These are phyloP conservation scores for Strigomonas oncopelti DNA, from an alignment of 208 protist genomes.

Conservation along the genomic window DNA sequence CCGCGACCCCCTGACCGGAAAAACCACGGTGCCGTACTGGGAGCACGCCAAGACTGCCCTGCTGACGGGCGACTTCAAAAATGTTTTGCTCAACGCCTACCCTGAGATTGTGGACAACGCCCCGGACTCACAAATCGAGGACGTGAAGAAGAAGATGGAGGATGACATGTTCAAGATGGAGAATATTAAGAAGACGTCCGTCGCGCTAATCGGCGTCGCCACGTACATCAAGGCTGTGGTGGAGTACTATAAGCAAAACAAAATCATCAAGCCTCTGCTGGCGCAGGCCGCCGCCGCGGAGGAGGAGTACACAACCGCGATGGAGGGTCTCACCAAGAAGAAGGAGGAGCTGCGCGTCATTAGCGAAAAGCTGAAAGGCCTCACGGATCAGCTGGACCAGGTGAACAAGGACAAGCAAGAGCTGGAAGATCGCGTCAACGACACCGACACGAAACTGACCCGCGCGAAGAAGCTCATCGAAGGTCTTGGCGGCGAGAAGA, in stretches of 20 bases:
- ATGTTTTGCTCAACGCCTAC: constrained; percentile 79
- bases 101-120: constrained; percentile 86
- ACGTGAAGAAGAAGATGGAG: constrained; percentile 93
- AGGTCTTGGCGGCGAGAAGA: constrained; percentile 93
- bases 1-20: constrained; percentile 80
- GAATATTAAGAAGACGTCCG: constrained; percentile 87
- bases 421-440: constrained; percentile 89
- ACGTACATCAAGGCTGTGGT: constrained; percentile 97
- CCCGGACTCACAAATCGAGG: constrained; percentile 86
- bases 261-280: constrained; percentile 93
- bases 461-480: constrained; percentile 94
- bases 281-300: constrained; percentile 80
- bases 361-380: constrained; percentile 79
- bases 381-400: constrained; percentile 79
- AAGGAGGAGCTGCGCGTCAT: constrained; percentile 89
- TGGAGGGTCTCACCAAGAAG: constrained; percentile 87
- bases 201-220: constrained; percentile 92
- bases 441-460: constrained; percentile 92
- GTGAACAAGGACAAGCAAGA: constrained; percentile 89
- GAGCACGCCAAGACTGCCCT: constrained; percentile 86
- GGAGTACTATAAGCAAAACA: constrained; percentile 97
- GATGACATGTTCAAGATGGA: constrained; percentile 94
- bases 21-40: constrained; percentile 91
- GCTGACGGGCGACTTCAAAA: constrained; percentile 88
- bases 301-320: constrained; percentile 83